Base-by-base conservation (phyloP, 192 early-diverging fungal genomes). In the Spinellus fusiger region DNA sequence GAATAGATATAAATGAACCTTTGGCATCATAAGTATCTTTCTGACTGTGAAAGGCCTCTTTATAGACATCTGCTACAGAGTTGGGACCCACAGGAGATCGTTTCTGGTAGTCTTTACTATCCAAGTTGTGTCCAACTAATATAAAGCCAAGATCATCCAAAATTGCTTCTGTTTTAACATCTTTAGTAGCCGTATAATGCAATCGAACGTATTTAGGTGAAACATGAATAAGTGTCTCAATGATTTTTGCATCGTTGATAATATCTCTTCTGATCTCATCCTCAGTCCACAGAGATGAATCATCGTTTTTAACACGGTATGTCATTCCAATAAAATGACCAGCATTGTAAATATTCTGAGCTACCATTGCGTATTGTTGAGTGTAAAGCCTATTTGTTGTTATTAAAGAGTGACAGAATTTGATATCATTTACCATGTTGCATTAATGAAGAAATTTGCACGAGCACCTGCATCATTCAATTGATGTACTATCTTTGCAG, bases 301-400 rank as follows among this genome's bases (percentile, higher is more conserved):
- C 66, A 26, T 77, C 73, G 49, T 80, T 72, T 22, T 62, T 62
- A 16, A 80, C 62, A 29, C 78, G 75, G 54, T 80, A 80, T 31
- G 73, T 80, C 78, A 80, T 80, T 22, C 78, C 78, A 53, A 80
- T 75, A 29, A 77, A 69, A 55, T 80, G 78, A 8, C 78, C 78
- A 20, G 69, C 65, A 27, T 62, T 80, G 65, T 80, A 80, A 26
- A 76, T 74, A 22, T 74, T 73, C 35, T 76, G 75, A 25, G 73
- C 60, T 16, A 80, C 70, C 16, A 71, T 71, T 0, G 78, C 78
- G 46, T 80, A 80, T 55, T 80, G 78, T 65, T 77, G 76, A 16
- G 76, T 75, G 29, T 80, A 73, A 49, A 80, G 69, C 66, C 66
- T 69, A 46, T 51, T 60, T 23, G n/a, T 25, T 22, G 27, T 33